A percentile compares a stretch with the other conserved stretches of the same genome.
Conservation (phyloP, 2,329 filamentous ascomycete genomes). For the Phyllosticta citrichinensis region DNA sequence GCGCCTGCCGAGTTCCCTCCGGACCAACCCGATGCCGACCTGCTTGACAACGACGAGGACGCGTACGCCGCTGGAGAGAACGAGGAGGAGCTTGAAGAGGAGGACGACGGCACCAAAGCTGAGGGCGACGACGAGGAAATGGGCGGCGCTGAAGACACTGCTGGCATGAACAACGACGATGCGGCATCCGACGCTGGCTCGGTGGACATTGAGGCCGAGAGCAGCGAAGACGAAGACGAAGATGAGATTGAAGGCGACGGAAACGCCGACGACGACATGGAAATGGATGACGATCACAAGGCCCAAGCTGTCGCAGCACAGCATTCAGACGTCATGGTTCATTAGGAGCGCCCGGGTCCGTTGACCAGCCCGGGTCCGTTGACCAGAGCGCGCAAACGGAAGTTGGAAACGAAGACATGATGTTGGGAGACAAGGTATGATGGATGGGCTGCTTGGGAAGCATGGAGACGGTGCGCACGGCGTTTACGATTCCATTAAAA, state of each 20-base stretch:
- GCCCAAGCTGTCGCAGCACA: constrained; percentile 17
- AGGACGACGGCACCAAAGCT: constrained; percentile 25
- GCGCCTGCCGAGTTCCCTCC: constrained; percentile 93
- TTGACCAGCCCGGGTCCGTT: too few species aligned
- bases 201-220: constrained; percentile 71
- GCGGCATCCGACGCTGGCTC: constrained; percentile 63
- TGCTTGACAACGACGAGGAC: constrained; percentile 68
- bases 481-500: not conserved
- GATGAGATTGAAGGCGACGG: constrained; percentile 53
- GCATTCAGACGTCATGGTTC: constrained; percentile 30
- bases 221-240: constrained; percentile 59
- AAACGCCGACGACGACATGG: constrained; percentile 44
- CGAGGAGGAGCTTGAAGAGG: constrained; percentile 57
- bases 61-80: constrained; percentile 83
- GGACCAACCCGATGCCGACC: constrained; percentile 92
- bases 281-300: constrained; percentile 44
- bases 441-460: not conserved
- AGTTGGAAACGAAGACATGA: not conserved
- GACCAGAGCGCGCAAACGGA: not conserved
- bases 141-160: constrained; percentile 54
- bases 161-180: constrained; percentile 47
- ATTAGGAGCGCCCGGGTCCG: constrained; percentile 15
- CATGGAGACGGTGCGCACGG: not conserved
- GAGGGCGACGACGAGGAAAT: constrained; percentile 63
- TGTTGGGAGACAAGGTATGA: not conserved